These are phyloP conservation scores for Tetrahymena elliotti DNA, from an alignment of 73 alveolate species.

Conservation along the genomic window DNA sequence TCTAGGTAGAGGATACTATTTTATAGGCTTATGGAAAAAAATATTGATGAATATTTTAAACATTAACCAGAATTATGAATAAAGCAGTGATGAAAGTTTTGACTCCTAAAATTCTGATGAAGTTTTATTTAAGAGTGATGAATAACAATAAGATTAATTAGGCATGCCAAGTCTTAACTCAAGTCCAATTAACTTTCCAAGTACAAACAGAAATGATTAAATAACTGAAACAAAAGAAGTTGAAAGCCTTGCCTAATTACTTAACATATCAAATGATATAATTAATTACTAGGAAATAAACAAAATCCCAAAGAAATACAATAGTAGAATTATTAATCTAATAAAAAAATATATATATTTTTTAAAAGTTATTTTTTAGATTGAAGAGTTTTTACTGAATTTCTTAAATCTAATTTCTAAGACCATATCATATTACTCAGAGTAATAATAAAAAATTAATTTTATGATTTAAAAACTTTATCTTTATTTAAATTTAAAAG, in stretches of 20 bases:
- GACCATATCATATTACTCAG: background rate
- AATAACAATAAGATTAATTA: background rate
- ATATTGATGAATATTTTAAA: background rate
- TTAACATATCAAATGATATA: background rate
- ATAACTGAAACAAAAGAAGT: background rate
- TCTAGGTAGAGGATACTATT: background rate
- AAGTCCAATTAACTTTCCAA: background rate
- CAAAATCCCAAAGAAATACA: background rate
- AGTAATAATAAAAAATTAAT: background rate
- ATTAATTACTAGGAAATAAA: background rate
- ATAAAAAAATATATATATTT: background rate
- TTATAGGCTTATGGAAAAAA: background rate
- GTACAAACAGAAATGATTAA: background rate
- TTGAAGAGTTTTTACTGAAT: background rate
- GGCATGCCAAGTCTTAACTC: background rate
- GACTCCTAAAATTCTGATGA: background rate
- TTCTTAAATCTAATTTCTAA: background rate
- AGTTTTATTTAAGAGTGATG: background rate
- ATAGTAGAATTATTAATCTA: background rate
- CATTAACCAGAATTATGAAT: background rate
- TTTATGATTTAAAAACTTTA: no score
- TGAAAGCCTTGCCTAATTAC: background rate
- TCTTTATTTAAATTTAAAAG: background rate
- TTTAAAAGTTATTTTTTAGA: background rate
- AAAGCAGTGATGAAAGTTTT: background rate